These are phyloP conservation scores for Metrosideros polymorpha DNA, from an alignment of 441 rosid species.

Conservation along the genomic window DNA sequence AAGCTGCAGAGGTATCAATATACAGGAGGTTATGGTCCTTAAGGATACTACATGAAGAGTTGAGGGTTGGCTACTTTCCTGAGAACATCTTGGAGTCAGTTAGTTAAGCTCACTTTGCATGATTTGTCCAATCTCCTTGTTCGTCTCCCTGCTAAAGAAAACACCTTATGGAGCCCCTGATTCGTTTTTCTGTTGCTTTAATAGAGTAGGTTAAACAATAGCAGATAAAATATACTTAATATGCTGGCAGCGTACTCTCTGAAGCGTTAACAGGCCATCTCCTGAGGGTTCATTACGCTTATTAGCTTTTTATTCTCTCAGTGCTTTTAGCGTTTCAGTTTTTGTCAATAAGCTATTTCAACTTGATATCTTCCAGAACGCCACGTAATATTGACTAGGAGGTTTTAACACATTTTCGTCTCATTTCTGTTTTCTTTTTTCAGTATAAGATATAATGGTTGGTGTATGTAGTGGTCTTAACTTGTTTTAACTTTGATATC, in stretches of 20 bases:
- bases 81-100: neutral
- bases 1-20: neutral
- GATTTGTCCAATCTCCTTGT: neutral
- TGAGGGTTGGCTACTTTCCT: neutral
- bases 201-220: neutral
- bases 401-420: neutral
- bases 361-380: neutral
- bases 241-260: neutral
- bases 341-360: neutral
- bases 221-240: neutral
- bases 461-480: neutral
- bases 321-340: neutral
- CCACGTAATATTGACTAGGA: neutral
- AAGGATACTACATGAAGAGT: neutral
- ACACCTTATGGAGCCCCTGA: neutral
- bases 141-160: neutral
- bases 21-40: neutral
- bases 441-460: neutral
- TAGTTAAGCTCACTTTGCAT: neutral
- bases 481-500: neutral
- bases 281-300: neutral
- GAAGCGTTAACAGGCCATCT: neutral
- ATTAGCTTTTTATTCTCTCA: neutral
- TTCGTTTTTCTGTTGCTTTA: neutral
- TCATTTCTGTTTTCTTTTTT: neutral